These are phyloP conservation scores for Auriscalpium vulgare DNA, from an alignment of 768 basidiomycete genomes.

Conservation along the genomic window DNA sequence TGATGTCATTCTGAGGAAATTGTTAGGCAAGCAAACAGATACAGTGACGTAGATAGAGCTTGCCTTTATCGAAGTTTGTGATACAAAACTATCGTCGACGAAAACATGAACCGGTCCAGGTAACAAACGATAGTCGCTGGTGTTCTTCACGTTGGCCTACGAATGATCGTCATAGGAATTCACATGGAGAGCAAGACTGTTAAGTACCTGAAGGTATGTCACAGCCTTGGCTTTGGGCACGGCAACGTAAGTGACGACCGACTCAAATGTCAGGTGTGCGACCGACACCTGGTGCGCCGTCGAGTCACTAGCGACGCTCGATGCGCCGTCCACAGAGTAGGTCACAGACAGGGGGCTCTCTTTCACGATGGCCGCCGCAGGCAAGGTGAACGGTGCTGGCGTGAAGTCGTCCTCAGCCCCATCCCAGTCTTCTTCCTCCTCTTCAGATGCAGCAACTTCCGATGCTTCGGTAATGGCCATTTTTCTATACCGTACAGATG, in stretches of 20 bases:
- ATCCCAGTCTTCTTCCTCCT: background rate
- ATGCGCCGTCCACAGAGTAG: constrained; percentile 41
- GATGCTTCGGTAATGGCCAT: no score
- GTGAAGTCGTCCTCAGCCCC: background rate
- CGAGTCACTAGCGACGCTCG: constrained; percentile 47
- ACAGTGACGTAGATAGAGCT: no score
- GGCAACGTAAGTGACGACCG: constrained; percentile 37
- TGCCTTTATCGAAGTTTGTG: constrained; percentile 29
- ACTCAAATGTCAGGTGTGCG: constrained; percentile 39
- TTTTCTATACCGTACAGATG: no score
- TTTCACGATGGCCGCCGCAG: constrained; percentile 33
- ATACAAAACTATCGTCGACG: constrained; percentile 48
- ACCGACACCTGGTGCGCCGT: constrained; percentile 47
- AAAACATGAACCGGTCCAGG: constrained; percentile 48
- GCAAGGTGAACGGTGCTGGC: constrained; percentile 18
- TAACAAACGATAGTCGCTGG: constrained; percentile 47
- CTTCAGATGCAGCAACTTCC: background rate
- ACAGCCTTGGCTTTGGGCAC: constrained; percentile 42
- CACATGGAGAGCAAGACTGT: constrained; percentile 29
- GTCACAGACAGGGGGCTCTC: constrained; percentile 47
- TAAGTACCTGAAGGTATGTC: constrained; percentile 32
- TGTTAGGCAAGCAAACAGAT: constrained; percentile 23
- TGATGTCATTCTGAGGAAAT: constrained; percentile 29
- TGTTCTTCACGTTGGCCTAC: constrained; percentile 41
- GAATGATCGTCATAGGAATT: background rate